These are phyloP conservation scores for Royoungia palumana DNA, from an alignment of 768 basidiomycete species.

Conservation along the genomic window DNA sequence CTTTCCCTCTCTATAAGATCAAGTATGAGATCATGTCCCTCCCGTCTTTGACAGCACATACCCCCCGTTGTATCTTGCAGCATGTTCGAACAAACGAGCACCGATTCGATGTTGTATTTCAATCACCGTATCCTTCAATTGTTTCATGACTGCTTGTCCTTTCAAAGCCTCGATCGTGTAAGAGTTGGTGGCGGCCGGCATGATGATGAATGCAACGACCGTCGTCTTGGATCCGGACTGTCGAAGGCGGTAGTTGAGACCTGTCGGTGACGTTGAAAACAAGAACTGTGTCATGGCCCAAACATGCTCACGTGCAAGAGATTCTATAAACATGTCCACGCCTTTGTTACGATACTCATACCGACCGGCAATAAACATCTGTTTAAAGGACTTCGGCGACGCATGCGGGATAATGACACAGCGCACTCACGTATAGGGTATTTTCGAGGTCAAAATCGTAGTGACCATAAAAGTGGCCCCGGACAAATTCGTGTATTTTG, in stretches of 20 bases:
- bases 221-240: constrained; percentile 68
- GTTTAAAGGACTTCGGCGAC: constrained; percentile 10
- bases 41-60: constrained; percentile 34
- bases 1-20: constrained; percentile 57
- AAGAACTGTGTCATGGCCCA: not conserved
- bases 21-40: not conserved
- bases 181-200: constrained; percentile 94
- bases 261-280: constrained; percentile 16
- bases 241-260: constrained; percentile 62
- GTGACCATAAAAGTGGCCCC: constrained; percentile 97
- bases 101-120: constrained; percentile 95
- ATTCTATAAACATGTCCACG: constrained; percentile 99
- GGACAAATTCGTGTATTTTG: constrained; percentile 98
- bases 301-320: constrained; percentile 70
- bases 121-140: constrained; percentile 90
- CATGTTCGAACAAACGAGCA: constrained; percentile 88
- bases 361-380: constrained; percentile 99
- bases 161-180: constrained; percentile 98
- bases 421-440: constrained; percentile 67
- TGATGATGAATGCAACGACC: constrained; percentile 97
- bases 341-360: constrained; percentile 99
- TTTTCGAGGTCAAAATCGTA: constrained; percentile 96
- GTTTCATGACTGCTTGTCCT: constrained; percentile 95
- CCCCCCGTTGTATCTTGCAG: constrained; percentile 92
- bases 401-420: not conserved